Conservation (phyloP, 306 rosid species). For the Prunus padus region DNA sequence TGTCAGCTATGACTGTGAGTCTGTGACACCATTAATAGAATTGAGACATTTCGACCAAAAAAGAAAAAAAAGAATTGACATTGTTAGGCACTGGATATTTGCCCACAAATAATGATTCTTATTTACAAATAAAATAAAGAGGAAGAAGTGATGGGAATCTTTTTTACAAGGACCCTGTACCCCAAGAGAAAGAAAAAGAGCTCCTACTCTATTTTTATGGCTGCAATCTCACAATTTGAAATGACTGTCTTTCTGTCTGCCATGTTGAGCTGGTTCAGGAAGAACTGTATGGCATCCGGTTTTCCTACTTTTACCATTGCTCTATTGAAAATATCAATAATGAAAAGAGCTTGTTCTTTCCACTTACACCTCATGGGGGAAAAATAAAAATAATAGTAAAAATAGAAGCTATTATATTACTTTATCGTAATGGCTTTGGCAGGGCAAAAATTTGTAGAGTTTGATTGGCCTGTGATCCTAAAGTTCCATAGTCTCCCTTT, state of each 20-base stretch:
- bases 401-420: constrained; percentile 18
- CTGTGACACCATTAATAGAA: not conserved
- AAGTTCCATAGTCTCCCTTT: constrained; percentile 83
- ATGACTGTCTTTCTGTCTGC: not conserved
- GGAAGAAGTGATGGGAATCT: not conserved
- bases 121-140: too few relatives aligned
- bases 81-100: not conserved
- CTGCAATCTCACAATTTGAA: not conserved
- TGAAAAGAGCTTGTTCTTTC: not conserved
- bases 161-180: not conserved
- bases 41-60: too few relatives aligned
- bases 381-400: not conserved
- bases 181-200: not conserved
- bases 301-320: not conserved
- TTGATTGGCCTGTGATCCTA: constrained; percentile 50
- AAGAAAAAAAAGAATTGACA: not conserved
- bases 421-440: constrained; percentile 24
- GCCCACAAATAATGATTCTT: not conserved
- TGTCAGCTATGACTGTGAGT: not conserved
- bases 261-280: not conserved
- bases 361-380: constrained; percentile 1
- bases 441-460: constrained; percentile 63
- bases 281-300: not conserved
- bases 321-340: constrained; percentile 3
- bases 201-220: not conserved